Percentiles rank a stretch among this genome's conserved stretches.
Evolutionary conservation across 352 stramenopile species (phyloP).

Genomic region (Pythium scleroteichum): DNA sequence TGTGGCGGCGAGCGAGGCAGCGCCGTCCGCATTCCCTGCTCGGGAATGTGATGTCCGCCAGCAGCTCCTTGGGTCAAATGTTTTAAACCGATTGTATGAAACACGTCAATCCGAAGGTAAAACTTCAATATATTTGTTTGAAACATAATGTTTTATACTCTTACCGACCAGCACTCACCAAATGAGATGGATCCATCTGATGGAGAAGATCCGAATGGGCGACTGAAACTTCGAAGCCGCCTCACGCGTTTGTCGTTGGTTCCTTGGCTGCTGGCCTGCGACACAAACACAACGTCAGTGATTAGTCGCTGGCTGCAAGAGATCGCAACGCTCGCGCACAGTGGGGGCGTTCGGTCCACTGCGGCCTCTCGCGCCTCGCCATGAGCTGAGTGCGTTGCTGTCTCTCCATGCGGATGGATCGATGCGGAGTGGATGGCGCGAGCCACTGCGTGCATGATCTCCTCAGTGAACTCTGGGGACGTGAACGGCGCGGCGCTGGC

Average conservation of each 20-base stretch:
- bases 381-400: not conserved
- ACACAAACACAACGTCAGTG: not conserved
- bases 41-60: not conserved
- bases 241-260: no score
- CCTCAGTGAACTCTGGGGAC: slow-evolving; percentile 13
- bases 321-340: slow-evolving; percentile 1
- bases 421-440: slow-evolving; percentile 13
- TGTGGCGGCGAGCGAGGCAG: not conserved
- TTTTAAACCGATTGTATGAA: slow-evolving; percentile 9
- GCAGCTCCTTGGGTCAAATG: not conserved
- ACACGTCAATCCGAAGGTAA: not conserved
- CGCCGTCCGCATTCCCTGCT: not conserved
- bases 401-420: not conserved
- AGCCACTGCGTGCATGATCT: slow-evolving; percentile 17
- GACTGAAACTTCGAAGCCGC: no score
- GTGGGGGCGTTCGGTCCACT: not conserved
- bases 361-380: not conserved
- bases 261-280: not conserved
- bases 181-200: not conserved
- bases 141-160: not conserved
- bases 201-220: slow-evolving; percentile 3
- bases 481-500: not conserved
- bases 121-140: not conserved
- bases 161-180: slow-evolving; percentile 15
- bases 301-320: not conserved